Percentiles rank a stretch among this genome's conserved stretches.
phyloP scores from a whole-genome alignment of 192 early-diverging fungal genomes.

The Coemansia aciculifera region DNA sequence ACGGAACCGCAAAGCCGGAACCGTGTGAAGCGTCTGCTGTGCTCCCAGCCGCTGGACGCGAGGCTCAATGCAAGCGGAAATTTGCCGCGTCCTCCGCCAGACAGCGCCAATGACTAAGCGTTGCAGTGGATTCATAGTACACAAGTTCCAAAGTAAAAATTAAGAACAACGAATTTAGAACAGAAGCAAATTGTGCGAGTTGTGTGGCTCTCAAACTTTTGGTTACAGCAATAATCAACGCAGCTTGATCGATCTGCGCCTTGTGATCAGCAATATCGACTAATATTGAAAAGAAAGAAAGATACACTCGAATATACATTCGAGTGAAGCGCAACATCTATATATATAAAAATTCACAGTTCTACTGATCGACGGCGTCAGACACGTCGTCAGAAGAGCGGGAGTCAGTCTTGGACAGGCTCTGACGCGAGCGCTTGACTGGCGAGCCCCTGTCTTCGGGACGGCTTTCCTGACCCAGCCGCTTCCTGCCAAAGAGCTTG shows the following conservation, averaged over 20 bases:
- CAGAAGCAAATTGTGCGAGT: background rate
- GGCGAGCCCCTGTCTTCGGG: conserved; percentile 9
- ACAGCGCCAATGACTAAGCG: background rate
- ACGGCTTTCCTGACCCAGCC: conserved; percentile 17
- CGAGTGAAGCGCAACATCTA: background rate
- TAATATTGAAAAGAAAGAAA: background rate
- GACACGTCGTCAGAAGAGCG: conserved; percentile 9
- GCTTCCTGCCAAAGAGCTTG: conserved; percentile 49
- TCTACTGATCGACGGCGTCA: conserved; percentile 7
- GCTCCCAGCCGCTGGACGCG: background rate
- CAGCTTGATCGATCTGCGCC: background rate
- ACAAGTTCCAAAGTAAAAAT: background rate
- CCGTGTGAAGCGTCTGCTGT: background rate
- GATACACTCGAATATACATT: background rate
- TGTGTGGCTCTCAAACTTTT: background rate
- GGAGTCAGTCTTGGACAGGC: conserved; percentile 1
- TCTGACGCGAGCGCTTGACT: conserved; percentile 33
- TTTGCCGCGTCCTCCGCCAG: background rate
- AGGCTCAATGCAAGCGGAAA: background rate
- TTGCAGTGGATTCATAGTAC: background rate
- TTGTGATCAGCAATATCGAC: background rate
- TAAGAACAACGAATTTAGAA: background rate
- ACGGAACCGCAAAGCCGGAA: background rate
- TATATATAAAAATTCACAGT: conserved; percentile 8
- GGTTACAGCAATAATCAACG: background rate